Conservation (phyloP, 1,284 basidiomycete species). For the Mycosarcoma maydis region DNA sequence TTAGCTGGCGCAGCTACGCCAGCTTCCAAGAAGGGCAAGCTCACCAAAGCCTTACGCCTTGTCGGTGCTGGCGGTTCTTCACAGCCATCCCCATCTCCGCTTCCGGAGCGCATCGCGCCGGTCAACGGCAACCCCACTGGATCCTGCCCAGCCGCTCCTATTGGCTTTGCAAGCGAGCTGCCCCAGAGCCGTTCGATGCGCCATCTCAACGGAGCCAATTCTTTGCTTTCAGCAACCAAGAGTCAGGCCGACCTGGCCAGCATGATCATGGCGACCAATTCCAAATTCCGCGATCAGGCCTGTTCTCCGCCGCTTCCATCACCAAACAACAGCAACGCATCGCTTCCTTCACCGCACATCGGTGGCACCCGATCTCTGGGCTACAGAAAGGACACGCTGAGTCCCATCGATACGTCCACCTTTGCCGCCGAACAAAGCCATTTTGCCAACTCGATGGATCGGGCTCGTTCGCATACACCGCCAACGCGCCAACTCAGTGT, state of each 20-base stretch:
- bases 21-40: conserved; percentile 51
- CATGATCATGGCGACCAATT: conserved; percentile 27
- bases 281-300: conserved; percentile 32
- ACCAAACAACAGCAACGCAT: conserved; percentile 9
- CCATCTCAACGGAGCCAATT: conserved; percentile 8
- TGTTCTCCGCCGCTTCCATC: conserved; percentile 29
- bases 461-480: conserved; percentile 17
- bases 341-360: conserved; percentile 20
- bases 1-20: conserved; percentile 48
- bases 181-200: conserved; percentile 20
- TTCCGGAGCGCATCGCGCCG: conserved; percentile 13
- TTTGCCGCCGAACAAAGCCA: conserved; percentile 14
- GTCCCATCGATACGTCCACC: conserved; percentile 13
- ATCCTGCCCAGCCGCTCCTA: conserved; percentile 1
- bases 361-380: conserved; percentile 30
- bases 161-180: conserved; percentile 5
- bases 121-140: conserved; percentile 4
- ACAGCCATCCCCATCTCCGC: conserved; percentile 7
- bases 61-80: conserved; percentile 18
- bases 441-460: conserved; percentile 14
- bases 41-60: conserved; percentile 53
- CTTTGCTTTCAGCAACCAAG: conserved; percentile 5
- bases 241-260: conserved; percentile 18
- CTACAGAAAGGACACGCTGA: conserved; percentile 28
- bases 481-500: conserved; percentile 19